Base-by-base conservation (phyloP, 257 asterid genomes). In the Pogostemon cablin region DNA sequence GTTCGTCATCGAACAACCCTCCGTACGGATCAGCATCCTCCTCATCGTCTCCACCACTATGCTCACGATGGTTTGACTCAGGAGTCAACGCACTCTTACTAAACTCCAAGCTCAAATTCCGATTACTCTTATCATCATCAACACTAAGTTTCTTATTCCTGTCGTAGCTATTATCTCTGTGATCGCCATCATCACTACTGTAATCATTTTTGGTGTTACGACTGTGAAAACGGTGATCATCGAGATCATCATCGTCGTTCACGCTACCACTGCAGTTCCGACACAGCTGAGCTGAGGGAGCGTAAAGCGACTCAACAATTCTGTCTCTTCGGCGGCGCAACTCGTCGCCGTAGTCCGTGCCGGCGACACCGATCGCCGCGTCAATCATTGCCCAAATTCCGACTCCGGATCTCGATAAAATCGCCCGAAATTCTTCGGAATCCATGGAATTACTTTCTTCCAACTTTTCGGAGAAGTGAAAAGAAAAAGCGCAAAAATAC, bases 361-460 rank as follows among this genome's bases (percentile, higher is more conserved):
- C 49, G 25, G 98, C 99, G 60, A 95, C 89, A 62, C 79, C 69
- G 57, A 95, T 87, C 73, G 99, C 99, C 60, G 98, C 74, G 5
- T 88, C 95, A 25, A 95, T 91, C 75, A 95, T 42, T 47, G 84
- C 62, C 99, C 99, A 95, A 3, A 95, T 82, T 32, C 85, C 96
- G 39, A 80, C 87, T 20, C 86, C 80, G 12, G 99, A 85, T 77
- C 83, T 77, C 65, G 93, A 85, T 55, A 91, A 62, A 73, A 95
- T 81, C 79, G 80, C 54, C 4, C 96, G 88, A 43, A 95, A 71
- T 52, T 85, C 92, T 3, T 86, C 90, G 72, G 85, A 78, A 85
- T 91, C 96, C 99, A 95, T 95, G 42, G 70, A 49, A 62, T 34
- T 4, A 17, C 32, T 46, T 20, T 25, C 61, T 39, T 9, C 9